Conservation (phyloP, 164 flowering plant species). For the Vitis rupestris region DNA sequence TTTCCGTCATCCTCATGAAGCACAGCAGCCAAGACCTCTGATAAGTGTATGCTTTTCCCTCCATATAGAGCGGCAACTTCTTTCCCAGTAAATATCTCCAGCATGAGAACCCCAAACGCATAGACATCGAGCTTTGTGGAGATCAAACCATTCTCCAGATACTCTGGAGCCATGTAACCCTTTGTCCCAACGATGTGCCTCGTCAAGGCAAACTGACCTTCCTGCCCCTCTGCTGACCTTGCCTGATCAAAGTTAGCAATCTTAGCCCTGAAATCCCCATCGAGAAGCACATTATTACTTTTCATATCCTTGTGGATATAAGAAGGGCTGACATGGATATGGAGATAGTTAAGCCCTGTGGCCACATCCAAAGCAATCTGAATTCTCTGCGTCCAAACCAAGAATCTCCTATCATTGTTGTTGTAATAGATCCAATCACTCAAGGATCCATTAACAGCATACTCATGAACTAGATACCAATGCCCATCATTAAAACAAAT, state of each 20-base stretch:
- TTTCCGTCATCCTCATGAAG: conserved; percentile 26
- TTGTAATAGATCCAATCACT: conserved; percentile 54
- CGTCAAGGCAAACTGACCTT: conserved; percentile 46
- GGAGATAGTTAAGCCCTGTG: conserved; percentile 75
- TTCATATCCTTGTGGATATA: conserved; percentile 71
- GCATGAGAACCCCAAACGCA: conserved; percentile 70
- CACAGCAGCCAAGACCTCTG: conserved; percentile 24
- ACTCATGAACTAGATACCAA: conserved; percentile 77
- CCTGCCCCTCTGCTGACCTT: conserved; percentile 44
- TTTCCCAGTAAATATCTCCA: conserved; percentile 70
- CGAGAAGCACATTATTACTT: conserved; percentile 65
- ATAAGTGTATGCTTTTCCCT: conserved; percentile 27
- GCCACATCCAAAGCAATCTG: conserved; percentile 72
- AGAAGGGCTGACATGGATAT: conserved; percentile 56
- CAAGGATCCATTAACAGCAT: conserved; percentile 62
- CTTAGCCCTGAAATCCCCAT: conserved; percentile 65
- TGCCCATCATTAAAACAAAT: conserved; percentile 49
- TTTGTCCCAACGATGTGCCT: conserved; percentile 62
- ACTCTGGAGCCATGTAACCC: conserved; percentile 89
- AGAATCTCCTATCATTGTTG: conserved; percentile 18
- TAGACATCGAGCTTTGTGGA: conserved; percentile 80
- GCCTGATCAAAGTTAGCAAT: conserved; percentile 59
- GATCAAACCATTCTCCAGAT: conserved; percentile 67
- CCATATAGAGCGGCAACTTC: conserved; percentile 32
- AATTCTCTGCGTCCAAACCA: conserved; percentile 64